Percentiles rank a stretch among this genome's conserved stretches.
phyloP scores from a whole-genome alignment of 306 rosid species.

The Vigna radiata region DNA sequence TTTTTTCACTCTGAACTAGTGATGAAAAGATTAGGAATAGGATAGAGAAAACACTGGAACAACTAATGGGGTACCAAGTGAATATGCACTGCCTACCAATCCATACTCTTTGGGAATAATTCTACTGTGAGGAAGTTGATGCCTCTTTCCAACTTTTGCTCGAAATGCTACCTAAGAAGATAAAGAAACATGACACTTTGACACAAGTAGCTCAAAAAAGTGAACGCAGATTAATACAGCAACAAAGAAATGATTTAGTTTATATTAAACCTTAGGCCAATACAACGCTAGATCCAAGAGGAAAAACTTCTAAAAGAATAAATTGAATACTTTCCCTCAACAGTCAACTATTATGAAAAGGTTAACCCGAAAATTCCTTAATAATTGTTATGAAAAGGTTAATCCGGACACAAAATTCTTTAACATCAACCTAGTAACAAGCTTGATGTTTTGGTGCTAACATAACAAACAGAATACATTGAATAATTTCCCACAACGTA shows the following conservation, averaged over 20 bases:
- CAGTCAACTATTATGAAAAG: no score
- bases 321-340: background rate
- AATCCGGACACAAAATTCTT: no score
- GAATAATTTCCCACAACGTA: background rate
- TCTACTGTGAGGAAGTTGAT: constrained; percentile 1
- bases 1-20: background rate
- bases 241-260: constrained; percentile 5
- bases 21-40: background rate
- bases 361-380: no score
- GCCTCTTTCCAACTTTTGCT: constrained; percentile 24
- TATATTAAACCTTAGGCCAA: background rate
- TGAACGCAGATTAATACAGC: constrained; percentile 1
- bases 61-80: background rate
- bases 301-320: background rate
- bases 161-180: constrained; percentile 33
- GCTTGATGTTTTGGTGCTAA: background rate
- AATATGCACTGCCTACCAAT: constrained; percentile 2
- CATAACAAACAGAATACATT: background rate
- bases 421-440: background rate
- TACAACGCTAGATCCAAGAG: background rate
- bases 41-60: background rate
- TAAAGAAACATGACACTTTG: constrained; percentile 5
- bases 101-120: constrained; percentile 18
- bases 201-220: constrained; percentile 1
- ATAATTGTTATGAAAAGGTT: no score